These are phyloP conservation scores for Magnaporthiopsis poae DNA, from an alignment of 2,329 filamentous ascomycete species.

Conservation along the genomic window DNA sequence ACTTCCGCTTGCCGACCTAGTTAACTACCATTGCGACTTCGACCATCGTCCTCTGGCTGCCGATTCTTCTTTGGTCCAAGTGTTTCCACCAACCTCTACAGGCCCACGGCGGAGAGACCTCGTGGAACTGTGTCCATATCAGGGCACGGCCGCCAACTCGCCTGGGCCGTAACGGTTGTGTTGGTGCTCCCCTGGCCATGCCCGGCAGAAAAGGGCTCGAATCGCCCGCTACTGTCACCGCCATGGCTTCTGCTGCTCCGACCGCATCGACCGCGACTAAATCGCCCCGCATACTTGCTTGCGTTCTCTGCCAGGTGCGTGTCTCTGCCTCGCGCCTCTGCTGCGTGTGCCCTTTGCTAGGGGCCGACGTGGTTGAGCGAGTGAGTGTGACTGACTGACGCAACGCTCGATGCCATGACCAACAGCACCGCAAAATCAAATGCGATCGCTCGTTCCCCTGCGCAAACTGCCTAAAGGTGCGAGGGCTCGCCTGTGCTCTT, in stretches of 20 bases:
- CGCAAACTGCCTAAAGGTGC: constrained; percentile 50
- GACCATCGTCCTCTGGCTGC: neutral
- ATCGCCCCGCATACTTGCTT: constrained; percentile 39
- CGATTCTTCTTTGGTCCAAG: neutral
- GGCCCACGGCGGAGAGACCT: neutral
- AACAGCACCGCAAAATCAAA: constrained; percentile 42
- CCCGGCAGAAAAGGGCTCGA: neutral
- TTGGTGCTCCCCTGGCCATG: neutral
- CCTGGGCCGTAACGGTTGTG: too few species aligned
- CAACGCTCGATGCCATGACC: neutral
- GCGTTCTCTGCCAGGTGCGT: constrained; percentile 41
- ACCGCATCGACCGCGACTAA: constrained; percentile 19
- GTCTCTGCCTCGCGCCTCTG: neutral
- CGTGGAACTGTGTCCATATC: neutral
- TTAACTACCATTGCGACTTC: too few species aligned
- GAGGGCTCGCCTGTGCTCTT: constrained; percentile 8
- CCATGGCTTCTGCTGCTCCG: constrained; percentile 9
- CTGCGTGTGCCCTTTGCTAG: neutral
- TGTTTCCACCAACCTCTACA: neutral
- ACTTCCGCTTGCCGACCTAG: neutral
- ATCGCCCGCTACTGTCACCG: neutral
- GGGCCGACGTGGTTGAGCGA: neutral
- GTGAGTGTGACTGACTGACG: neutral
- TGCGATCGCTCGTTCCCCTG: constrained; percentile 51
- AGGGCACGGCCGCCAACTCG: neutral